A percentile compares a stretch with the other conserved stretches of the same genome.
Conservation (phyloP, 2,329 filamentous ascomycete genomes). For the Fusarium xylarioides region DNA sequence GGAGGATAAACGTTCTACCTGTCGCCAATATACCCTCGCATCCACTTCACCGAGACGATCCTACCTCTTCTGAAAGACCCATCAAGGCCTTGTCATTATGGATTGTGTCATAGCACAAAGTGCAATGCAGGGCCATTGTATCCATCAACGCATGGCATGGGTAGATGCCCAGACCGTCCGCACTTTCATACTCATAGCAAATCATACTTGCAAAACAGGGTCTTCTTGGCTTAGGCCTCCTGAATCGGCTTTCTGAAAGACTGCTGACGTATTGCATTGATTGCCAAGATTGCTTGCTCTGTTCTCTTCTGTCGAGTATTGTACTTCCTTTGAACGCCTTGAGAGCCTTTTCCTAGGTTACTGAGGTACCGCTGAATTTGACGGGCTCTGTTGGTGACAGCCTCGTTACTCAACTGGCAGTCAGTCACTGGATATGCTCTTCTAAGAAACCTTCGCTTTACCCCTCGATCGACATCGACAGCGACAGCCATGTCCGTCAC, state of each 20-base stretch:
- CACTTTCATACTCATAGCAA: not conserved
- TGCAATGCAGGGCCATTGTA: not conserved
- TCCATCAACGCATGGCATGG: not conserved
- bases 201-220: not conserved
- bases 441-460: not conserved
- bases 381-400: not conserved
- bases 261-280: not conserved
- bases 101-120: not conserved
- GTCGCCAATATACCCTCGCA: not conserved
- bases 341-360: not conserved
- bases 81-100: not conserved
- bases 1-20: slow-evolving; percentile 11
- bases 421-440: not conserved
- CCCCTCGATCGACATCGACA: not conserved
- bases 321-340: not conserved
- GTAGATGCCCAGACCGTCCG: not conserved
- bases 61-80: not conserved
- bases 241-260: slow-evolving; percentile 14
- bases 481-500: slow-evolving; percentile 18
- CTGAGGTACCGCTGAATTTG: not conserved
- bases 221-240: slow-evolving; percentile 9
- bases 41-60: not conserved
- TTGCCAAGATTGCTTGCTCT: not conserved
- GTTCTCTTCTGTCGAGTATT: not conserved
- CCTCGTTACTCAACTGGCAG: not conserved